These are phyloP conservation scores for Corylus heterophylla DNA, from an alignment of 306 rosid species.

Conservation along the genomic window DNA sequence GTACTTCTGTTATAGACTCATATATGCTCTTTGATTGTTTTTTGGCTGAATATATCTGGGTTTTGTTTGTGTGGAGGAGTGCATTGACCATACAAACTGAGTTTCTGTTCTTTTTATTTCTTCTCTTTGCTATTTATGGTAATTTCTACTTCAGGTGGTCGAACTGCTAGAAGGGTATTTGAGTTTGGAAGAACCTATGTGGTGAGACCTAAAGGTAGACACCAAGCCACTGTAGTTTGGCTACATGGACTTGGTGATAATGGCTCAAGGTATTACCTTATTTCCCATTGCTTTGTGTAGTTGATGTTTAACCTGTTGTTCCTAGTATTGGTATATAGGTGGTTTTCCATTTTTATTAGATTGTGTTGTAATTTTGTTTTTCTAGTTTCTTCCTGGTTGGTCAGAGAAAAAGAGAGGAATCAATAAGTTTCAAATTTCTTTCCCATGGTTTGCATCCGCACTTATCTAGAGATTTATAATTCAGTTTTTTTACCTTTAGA, in stretches of 20 bases:
- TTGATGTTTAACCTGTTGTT: slow-evolving; percentile 1
- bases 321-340: not conserved
- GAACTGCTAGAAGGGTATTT: slow-evolving; percentile 57
- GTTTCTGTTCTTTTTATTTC: slow-evolving; percentile 13
- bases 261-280: slow-evolving; percentile 79
- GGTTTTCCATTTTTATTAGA: not conserved
- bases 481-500: not conserved
- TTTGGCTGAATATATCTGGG: not conserved
- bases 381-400: not conserved
- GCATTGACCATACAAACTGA: not conserved
- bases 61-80: slow-evolving; percentile 8
- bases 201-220: slow-evolving; percentile 95
- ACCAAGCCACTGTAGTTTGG: slow-evolving; percentile 98
- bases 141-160: slow-evolving; percentile 53
- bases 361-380: not conserved
- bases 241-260: slow-evolving; percentile 99
- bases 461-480: not conserved
- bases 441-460: not conserved
- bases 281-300: slow-evolving; percentile 21
- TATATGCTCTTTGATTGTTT: not conserved
- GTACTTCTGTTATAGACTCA: not conserved
- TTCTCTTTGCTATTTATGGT: slow-evolving; percentile 11
- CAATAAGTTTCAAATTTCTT: not conserved
- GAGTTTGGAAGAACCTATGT: slow-evolving; percentile 96
- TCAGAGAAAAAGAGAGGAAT: not conserved